Evolutionary conservation across 768 basidiomycete genomes (phyloP), one percentile per base, ranked within the genome.

Genomic region (Mycena venus): DNA sequence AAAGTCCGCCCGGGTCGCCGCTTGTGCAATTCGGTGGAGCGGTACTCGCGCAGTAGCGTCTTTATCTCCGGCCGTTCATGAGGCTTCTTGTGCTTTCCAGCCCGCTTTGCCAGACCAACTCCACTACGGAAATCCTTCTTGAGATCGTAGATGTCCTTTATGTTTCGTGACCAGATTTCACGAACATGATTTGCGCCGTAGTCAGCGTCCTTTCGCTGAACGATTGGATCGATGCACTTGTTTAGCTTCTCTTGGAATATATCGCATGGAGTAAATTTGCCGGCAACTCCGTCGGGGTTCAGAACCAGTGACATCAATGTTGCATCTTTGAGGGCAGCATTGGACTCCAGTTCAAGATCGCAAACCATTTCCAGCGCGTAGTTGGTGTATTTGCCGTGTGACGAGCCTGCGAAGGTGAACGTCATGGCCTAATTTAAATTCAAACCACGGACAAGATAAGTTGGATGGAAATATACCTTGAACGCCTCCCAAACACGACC

Each of bases 211-310:
- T 83, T 81, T 4, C 73, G 74, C n/a, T 80, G 70, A 4, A 82
- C 79, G 9, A 80, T 65, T 2, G 78, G 80, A 55, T 84, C 81
- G 19, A 84, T 78, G 23, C 80, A 75, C 11, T 77, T 74, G 58
- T 85, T 84, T 61, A 83, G 78, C 47, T 81, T 80, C 63, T 85
- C 85, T 65, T 85, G 84, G 34, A 82, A 77, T n/a, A 83, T 76
- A 53, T 85, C 84, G 11, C 78, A 79, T 0, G 79, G 81, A 2
- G 70, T 67, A 38, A 75, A 84, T 14, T 68, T 31, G 1, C 83
- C 83, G 0, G 60, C 56, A 9, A 70, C 31, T 0, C 83, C 84
- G 25, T 77, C 71, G 0, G 79, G 76, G 72, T 85, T 84, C 47
- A 85, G 75, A 14, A 85, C 76, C 63, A 81, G 72, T 12, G 79